These are phyloP conservation scores for Penicillium fimorum DNA, from an alignment of 495 filamentous ascomycete species.

Conservation along the genomic window DNA sequence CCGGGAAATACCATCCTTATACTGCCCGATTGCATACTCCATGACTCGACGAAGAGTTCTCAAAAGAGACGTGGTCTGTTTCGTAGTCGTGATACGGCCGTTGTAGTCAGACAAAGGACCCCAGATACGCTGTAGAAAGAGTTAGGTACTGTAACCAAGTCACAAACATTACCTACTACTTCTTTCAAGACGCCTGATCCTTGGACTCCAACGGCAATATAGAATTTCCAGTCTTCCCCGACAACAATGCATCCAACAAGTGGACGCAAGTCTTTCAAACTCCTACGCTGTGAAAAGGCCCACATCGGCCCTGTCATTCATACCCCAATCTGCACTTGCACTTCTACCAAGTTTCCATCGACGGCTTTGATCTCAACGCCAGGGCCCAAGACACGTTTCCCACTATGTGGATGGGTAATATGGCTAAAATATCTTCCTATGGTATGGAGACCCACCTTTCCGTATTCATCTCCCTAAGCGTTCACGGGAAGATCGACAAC, in stretches of 20 bases:
- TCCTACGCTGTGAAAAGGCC: not conserved
- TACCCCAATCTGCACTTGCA: not conserved
- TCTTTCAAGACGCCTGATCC: not conserved
- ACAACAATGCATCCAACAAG: not conserved
- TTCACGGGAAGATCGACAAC: not conserved
- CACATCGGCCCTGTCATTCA: not conserved
- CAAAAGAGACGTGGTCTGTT: not conserved
- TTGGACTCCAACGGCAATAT: not conserved
- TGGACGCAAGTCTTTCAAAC: not conserved
- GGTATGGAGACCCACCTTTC: not conserved
- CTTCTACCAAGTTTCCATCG: not conserved
- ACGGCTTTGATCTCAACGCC: not conserved
- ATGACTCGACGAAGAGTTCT: not conserved
- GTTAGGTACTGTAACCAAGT: not conserved
- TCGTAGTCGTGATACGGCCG: not conserved
- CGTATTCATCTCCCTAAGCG: not conserved
- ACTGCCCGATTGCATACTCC: not conserved
- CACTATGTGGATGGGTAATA: not conserved
- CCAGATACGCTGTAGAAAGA: not conserved
- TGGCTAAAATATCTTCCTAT: not conserved
- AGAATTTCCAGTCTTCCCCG: not conserved
- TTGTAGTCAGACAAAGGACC: not conserved
- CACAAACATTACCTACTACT: not conserved
- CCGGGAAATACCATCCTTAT: not conserved
- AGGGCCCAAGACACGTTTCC: not conserved